phyloP scores from a whole-genome alignment of 192 early-diverging fungal species.

The Umbelopsis isabellina region DNA sequence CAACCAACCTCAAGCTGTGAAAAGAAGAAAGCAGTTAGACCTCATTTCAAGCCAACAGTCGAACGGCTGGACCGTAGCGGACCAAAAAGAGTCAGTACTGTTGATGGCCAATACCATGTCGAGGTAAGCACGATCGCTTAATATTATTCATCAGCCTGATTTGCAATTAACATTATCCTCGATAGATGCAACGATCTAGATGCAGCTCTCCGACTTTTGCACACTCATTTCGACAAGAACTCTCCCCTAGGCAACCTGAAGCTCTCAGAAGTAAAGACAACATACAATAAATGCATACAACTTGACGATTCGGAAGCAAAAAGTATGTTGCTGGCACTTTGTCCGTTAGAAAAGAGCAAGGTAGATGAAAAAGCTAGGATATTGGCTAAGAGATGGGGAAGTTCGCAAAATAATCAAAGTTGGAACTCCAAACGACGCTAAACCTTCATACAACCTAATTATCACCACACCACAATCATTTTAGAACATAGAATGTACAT shows the following conservation, averaged over 20 bases:
- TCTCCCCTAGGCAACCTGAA: constrained; percentile 37
- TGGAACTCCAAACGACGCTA: constrained; percentile 15
- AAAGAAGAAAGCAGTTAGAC: constrained; percentile 26
- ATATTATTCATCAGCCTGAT: neutral
- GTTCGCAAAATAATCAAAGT: neutral
- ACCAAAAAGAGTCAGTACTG: constrained; percentile 58
- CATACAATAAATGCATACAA: constrained; percentile 55
- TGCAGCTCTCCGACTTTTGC: constrained; percentile 52
- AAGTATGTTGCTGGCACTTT: constrained; percentile 52
- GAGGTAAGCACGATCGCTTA: constrained; percentile 36
- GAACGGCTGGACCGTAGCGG: constrained; percentile 54
- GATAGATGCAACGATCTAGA: constrained; percentile 51
- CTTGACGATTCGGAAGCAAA: constrained; percentile 53
- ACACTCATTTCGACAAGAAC: constrained; percentile 42
- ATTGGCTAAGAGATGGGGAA: constrained; percentile 64
- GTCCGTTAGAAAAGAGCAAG: constrained; percentile 44
- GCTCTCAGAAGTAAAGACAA: constrained; percentile 49
- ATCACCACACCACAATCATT: neutral
- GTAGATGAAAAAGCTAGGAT: constrained; percentile 29
- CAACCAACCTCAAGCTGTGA: constrained; percentile 5
- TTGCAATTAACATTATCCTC: neutral
- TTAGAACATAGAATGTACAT: neutral
- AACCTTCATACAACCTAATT: neutral
- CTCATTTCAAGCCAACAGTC: constrained; percentile 42
- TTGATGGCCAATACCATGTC: constrained; percentile 72